Conservation (phyloP, 352 stramenopile genomes). For the Globisporangium canariense region DNA sequence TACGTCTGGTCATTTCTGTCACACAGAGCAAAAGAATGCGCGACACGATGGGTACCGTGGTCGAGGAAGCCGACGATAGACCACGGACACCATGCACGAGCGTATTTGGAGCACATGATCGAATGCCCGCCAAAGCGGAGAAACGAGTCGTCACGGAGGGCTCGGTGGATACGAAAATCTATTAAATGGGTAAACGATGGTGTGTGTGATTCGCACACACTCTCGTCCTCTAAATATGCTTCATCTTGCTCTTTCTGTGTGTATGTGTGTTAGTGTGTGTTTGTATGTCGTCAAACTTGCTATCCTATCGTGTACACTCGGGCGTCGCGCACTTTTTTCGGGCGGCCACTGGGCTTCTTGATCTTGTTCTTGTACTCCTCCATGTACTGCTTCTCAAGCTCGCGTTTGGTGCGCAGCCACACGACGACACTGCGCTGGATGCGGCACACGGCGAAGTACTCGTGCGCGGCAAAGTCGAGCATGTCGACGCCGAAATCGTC, state of each 20-base stretch:
- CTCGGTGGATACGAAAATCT: slow-evolving; percentile 9
- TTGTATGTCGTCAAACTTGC: not conserved
- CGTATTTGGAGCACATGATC: no score
- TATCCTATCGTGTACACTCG: slow-evolving; percentile 75
- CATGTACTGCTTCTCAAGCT: slow-evolving; percentile 69
- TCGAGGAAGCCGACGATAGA: slow-evolving; percentile 51
- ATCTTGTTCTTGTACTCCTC: slow-evolving; percentile 87
- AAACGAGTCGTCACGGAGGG: not conserved
- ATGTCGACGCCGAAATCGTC: slow-evolving; percentile 31
- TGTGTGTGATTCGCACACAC: not conserved
- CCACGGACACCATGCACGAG: no score
- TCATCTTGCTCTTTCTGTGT: not conserved
- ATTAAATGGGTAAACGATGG: slow-evolving; percentile 5
- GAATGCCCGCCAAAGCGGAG: not conserved
- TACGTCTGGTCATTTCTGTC: not conserved
- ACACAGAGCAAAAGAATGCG: slow-evolving; percentile 17
- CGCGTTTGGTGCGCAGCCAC: slow-evolving; percentile 69
- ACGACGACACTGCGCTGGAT: slow-evolving; percentile 54
- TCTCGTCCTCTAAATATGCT: slow-evolving; percentile 4
- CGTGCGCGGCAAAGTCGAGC: slow-evolving; percentile 60
- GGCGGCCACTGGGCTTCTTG: slow-evolving; percentile 72
- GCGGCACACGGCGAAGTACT: slow-evolving; percentile 61
- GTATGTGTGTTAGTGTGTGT: not conserved
- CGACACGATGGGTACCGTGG: slow-evolving; percentile 30
- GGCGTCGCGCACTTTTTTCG: slow-evolving; percentile 73